These are phyloP conservation scores for Solanum chiquidenum DNA, from an alignment of 257 asterid genomes.

Conservation along the genomic window DNA sequence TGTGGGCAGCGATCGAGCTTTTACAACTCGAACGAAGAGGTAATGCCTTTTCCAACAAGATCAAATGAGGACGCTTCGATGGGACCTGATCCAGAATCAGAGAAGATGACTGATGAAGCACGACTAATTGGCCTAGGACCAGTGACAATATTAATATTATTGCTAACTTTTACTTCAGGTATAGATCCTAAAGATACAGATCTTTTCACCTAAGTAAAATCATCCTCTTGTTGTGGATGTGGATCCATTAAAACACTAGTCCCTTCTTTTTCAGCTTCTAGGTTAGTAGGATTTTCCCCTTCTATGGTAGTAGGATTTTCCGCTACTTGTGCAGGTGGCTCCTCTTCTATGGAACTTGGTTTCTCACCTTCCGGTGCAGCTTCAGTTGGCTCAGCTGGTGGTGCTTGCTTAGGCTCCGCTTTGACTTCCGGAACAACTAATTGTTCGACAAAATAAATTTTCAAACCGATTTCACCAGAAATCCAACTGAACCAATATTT, in stretches of 20 bases:
- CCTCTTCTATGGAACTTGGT: conserved; percentile 9
- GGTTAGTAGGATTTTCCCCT: conserved; percentile 8
- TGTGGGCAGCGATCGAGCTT: conserved; percentile 73
- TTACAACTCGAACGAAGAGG: conserved; percentile 64
- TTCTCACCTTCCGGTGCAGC: conserved; percentile 7
- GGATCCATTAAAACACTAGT: conserved; percentile 5
- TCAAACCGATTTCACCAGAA: conserved; percentile 75
- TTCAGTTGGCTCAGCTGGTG: conserved; percentile 10
- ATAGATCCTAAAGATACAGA: conserved; percentile 31
- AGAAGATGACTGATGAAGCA: conserved; percentile 49
- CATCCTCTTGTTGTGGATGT: conserved; percentile 3
- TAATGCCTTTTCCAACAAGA: conserved; percentile 82
- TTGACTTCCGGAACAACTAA: conserved; percentile 26
- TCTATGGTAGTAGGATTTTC: conserved; percentile 5
- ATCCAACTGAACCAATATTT: conserved; percentile 55
- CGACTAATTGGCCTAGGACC: conserved; percentile 64
- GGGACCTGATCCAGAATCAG: conserved; percentile 36
- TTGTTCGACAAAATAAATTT: conserved; percentile 58
- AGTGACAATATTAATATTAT: not conserved
- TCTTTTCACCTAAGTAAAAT: conserved; percentile 29
- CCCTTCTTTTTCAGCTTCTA: no score
- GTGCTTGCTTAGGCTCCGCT: conserved; percentile 8
- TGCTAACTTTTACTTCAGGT: conserved; percentile 35
- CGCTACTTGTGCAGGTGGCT: conserved; percentile 2
- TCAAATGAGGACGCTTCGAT: conserved; percentile 72